Evolutionary conservation across 805 yeast species (phyloP), one percentile per base, ranked within the genome.

Genomic region (Kazachstania bromeliacearum): DNA sequence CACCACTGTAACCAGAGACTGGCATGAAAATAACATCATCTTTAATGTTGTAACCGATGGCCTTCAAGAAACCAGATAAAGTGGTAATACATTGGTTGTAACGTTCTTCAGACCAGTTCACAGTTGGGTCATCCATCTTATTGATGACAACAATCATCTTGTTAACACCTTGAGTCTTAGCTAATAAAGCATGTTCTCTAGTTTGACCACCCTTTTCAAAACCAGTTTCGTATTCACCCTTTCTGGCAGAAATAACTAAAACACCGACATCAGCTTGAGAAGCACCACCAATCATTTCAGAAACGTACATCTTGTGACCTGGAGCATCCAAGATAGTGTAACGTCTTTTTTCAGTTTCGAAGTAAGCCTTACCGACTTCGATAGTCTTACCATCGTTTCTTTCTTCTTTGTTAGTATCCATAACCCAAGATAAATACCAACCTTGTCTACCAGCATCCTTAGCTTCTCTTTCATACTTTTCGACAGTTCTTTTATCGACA

Each of bases 231-330:
- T 92, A 92, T 64, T 92, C 99, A 67, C 99, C 99, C 66, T 88
- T 87, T 73, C 99, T 83, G 32, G 97, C 97, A 45, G 95, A 84
- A 51, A 92, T 92, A 34, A 92, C 99, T 55, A 92, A 73, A 47
- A 92, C 77, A 67, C 99, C 99, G 40, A 89, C 92, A 67, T 92
- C 99, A 24, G 99, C 98, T 69, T 92, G 99, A 31, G 97, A 88
- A 14, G 99, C 99, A 64, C 98, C 98, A 54, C 97, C 97, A 70
- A 92, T 92, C 99, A 92, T 92, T 63, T 87, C 94, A 38, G 96
- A 85, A 45, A 92, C 96, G 60, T 92, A 92, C 85, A 92, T 82
- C 69, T 92, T 92, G 71, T 92, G 99, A 35, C 99, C 99, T 47
- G 99, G 99, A 7, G 99, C 99, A 64, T 92, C 99, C 61, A 92